Percentiles rank a stretch among this genome's conserved stretches.
Conservation (phyloP, 192 early-diverging fungal genomes). For the Coemansia sp. region DNA sequence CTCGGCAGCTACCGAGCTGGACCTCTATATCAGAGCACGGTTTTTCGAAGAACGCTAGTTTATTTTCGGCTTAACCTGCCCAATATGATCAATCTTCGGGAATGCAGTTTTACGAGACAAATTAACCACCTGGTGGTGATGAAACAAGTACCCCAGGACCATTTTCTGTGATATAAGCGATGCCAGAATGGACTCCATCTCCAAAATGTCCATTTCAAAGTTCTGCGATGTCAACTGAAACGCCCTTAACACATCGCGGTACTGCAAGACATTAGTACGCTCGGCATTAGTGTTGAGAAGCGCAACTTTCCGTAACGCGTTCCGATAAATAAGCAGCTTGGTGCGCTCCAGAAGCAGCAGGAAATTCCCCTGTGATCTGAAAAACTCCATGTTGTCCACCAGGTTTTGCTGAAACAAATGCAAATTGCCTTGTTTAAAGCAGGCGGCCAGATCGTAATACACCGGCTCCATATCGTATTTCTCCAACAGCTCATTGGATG, state of each 20-base stretch:
- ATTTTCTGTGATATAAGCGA: conserved; percentile 44
- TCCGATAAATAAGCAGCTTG: conserved; percentile 40
- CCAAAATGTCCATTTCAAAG: conserved; percentile 31
- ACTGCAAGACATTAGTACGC: conserved; percentile 14
- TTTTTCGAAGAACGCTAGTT: conserved; percentile 25
- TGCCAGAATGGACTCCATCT: conserved; percentile 46
- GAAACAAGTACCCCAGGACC: conserved; percentile 43
- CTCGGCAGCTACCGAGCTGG: conserved; percentile 43
- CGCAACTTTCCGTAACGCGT: conserved; percentile 14
- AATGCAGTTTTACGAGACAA: conserved; percentile 35
- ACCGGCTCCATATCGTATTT: conserved; percentile 48
- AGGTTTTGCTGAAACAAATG: conserved; percentile 35
- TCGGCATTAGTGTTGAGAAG: conserved; percentile 6
- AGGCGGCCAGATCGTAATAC: conserved; percentile 17
- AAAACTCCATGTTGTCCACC: conserved; percentile 38
- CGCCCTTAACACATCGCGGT: conserved; percentile 26
- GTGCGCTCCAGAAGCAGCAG: conserved; percentile 46
- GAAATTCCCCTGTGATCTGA: conserved; percentile 47
- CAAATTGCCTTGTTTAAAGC: conserved; percentile 39
- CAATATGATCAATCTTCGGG: conserved; percentile 21
- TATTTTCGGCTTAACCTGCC: background rate
- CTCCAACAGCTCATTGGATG: conserved; percentile 14
- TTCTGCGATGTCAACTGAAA: conserved; percentile 35
- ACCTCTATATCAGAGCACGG: conserved; percentile 54
- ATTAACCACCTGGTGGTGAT: conserved; percentile 43